Conservation (phyloP, 1,284 basidiomycete genomes). For the Volvariella surrecta region DNA sequence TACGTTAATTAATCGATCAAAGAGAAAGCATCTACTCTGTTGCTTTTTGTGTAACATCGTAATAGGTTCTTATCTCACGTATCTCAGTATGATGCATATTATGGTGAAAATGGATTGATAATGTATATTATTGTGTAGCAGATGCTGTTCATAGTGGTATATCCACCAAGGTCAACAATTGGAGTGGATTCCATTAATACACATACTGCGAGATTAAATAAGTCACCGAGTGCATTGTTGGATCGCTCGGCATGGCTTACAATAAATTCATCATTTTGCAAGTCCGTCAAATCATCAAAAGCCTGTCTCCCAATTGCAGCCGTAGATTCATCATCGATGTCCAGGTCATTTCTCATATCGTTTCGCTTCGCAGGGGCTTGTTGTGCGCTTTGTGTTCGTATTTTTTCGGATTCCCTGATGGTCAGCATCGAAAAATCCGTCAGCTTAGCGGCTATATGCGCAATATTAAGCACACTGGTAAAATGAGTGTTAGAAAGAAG, state of each 20-base stretch:
- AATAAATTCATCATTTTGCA: conserved; percentile 24
- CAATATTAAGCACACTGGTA: too few relatives aligned
- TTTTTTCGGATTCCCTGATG: conserved; percentile 10
- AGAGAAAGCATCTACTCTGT: too few relatives aligned
- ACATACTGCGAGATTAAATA: conserved; percentile 6
- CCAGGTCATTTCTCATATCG: too few relatives aligned
- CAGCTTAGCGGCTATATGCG: conserved; percentile 15
- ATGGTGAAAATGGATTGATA: too few relatives aligned
- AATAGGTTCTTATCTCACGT: too few relatives aligned
- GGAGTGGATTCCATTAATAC: not conserved
- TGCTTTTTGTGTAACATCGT: too few relatives aligned
- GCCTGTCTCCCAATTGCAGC: conserved; percentile 12
- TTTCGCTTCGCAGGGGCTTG: not conserved
- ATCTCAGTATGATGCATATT: too few relatives aligned
- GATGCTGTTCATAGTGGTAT: too few relatives aligned
- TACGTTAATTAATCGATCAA: too few relatives aligned
- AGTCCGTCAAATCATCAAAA: conserved; percentile 22
- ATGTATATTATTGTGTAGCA: too few relatives aligned
- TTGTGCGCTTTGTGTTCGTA: conserved; percentile 5
- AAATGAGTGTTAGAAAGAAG: not conserved
- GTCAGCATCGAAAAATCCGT: conserved; percentile 21
- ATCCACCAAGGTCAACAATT: too few relatives aligned
- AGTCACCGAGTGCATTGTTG: not conserved
- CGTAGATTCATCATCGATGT: not conserved
- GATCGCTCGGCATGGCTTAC: conserved; percentile 12